A percentile compares a stretch with the other conserved stretches of the same genome.
Conservation (phyloP, 495 filamentous ascomycete genomes). For the Tetracladium marchalianum region DNA sequence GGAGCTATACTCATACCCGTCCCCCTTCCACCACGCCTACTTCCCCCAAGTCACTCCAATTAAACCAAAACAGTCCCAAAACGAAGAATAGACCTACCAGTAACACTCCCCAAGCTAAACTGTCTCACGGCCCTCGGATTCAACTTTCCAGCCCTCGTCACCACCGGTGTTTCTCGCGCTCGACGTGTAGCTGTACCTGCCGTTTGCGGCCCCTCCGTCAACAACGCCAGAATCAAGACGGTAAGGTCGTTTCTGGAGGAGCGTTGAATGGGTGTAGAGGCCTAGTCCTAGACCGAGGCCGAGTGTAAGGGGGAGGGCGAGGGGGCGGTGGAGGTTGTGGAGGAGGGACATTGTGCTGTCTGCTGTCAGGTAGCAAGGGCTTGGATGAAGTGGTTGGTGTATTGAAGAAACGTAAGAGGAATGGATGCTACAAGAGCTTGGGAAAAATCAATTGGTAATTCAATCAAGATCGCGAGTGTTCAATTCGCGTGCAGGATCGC, state of each 20-base stretch:
- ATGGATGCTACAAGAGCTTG: no score
- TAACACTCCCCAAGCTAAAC: slow-evolving; percentile 58
- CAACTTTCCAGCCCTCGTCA: slow-evolving; percentile 24
- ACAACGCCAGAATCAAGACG: slow-evolving; percentile 21
- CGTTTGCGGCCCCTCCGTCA: neutral
- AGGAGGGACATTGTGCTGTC: slow-evolving; percentile 7
- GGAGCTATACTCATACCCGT: neutral
- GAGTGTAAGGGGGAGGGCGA: slow-evolving; percentile 3
- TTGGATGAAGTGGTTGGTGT: no score
- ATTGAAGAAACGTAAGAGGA: no score
- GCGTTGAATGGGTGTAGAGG: slow-evolving; percentile 18
- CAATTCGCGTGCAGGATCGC: no score
- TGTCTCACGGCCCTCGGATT: slow-evolving; percentile 50
- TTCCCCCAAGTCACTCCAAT: neutral
- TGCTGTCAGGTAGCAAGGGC: no score
- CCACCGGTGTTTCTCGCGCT: slow-evolving; percentile 21
- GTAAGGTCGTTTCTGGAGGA: slow-evolving; percentile 19
- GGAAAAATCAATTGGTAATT: no score
- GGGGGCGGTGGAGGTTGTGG: slow-evolving; percentile 2
- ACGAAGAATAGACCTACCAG: slow-evolving; percentile 32
- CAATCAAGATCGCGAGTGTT: no score
- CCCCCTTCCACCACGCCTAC: neutral
- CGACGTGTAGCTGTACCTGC: slow-evolving; percentile 1
- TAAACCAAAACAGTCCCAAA: neutral
- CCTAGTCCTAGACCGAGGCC: slow-evolving; percentile 9